A percentile compares a stretch with the other conserved stretches of the same genome.
These are phyloP conservation scores for Hysterangium stoloniferum DNA, from an alignment of 768 basidiomycete species.

Conservation along the genomic window DNA sequence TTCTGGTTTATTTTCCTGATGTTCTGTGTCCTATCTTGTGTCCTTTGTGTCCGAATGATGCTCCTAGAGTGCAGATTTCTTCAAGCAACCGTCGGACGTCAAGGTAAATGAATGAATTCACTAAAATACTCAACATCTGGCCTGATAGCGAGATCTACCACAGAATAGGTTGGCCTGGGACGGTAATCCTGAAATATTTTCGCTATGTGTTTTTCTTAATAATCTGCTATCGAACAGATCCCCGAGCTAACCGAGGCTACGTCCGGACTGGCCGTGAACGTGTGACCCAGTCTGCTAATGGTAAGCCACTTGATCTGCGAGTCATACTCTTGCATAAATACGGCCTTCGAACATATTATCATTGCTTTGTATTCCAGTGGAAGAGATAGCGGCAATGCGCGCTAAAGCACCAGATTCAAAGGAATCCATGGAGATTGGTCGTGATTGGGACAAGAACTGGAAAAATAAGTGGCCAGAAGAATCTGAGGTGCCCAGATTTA, in stretches of 20 bases:
- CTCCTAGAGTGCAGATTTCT: constrained; percentile 68
- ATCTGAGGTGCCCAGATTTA: constrained; percentile 55
- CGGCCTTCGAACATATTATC: neutral
- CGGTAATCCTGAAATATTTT: constrained; percentile 7
- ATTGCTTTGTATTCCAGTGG: constrained; percentile 23
- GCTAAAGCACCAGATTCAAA: constrained; percentile 72
- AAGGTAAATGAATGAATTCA: constrained; percentile 37
- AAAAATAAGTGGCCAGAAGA: constrained; percentile 77
- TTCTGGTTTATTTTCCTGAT: neutral
- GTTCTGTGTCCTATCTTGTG: no score
- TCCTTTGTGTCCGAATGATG: no score
- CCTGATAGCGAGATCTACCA: neutral
- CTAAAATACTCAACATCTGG: neutral
- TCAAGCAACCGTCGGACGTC: constrained; percentile 48
- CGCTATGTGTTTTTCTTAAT: neutral
- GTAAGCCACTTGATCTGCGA: neutral
- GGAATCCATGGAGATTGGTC: constrained; percentile 85
- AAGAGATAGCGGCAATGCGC: constrained; percentile 70
- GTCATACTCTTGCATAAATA: neutral
- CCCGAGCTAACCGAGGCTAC: constrained; percentile 80
- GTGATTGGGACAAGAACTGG: constrained; percentile 73
- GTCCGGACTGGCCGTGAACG: constrained; percentile 76
- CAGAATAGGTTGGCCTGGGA: constrained; percentile 70
- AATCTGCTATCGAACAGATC: constrained; percentile 34
- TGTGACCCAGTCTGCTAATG: constrained; percentile 63